Base-by-base conservation (phyloP, 257 asterid genomes). In the Ilex aquifolium region DNA sequence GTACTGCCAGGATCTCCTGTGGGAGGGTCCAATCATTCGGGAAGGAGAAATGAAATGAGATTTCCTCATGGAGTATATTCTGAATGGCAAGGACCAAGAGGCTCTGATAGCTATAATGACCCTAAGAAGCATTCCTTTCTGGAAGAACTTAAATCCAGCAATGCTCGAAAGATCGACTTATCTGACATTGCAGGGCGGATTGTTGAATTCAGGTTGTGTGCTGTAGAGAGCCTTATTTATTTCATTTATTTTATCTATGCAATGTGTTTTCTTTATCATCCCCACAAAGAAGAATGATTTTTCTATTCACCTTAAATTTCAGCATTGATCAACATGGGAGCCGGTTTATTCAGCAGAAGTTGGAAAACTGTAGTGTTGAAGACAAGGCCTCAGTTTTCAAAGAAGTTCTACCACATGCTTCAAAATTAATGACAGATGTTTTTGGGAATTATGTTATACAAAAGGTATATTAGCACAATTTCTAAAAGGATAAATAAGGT, bases 281-380 rank as follows among this genome's bases (percentile, higher is more conserved):
- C 59, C 46, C 2, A 15, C 11, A 57, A 30, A 49, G 29, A 57
- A 11, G 27, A 64, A 64, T 40, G 39, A 39, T 68, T 64, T 56
- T 48, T 31, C 27, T 68, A 30, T 69, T 59, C 59, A 39, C 70
- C 17, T 62, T 64, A 36, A 62, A 68, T 66, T 64, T 64, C 89
- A 90, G 97, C 69, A 72, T 78, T 66, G 96, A 90, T 82, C 96
- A 88, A 68, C 95, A 88, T 39, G 97, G 97, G 69, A 90, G 97
- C 69, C 82, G 97, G 31, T 90, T 90, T 68, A 84, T 90, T 68
- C 97, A 88, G 39, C 93, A 79, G 83, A 90, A 82, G 77, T 68
- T 90, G 84, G 96, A 88, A 79, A 85, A 48, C 62, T 85, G 95
- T 71, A 88, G 76, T 52, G 63, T 65, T 63, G 95, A 83, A 72